A percentile compares a stretch with the other conserved stretches of the same genome.
Conservation (phyloP, 1,284 basidiomycete genomes). For the Gymnopus androsaceus region DNA sequence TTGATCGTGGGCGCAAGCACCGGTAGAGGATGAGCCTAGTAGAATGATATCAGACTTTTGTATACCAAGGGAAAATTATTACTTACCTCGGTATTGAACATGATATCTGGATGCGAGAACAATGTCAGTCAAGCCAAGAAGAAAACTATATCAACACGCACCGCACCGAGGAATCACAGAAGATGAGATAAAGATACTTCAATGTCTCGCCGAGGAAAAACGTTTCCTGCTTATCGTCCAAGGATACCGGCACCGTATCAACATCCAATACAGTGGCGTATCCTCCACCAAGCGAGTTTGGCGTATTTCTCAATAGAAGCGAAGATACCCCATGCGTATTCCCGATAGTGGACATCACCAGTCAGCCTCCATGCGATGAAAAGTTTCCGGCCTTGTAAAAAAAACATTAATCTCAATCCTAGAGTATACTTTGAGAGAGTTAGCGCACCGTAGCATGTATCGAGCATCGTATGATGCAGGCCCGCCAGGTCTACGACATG, state of each 20-base stretch:
- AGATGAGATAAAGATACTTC: constrained; percentile 30
- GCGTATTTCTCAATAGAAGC: constrained; percentile 73
- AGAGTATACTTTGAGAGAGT: too few relatives aligned
- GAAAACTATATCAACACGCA: not conserved
- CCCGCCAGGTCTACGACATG: constrained; percentile 14
- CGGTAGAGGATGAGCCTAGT: constrained; percentile 29
- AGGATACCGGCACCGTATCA: constrained; percentile 44
- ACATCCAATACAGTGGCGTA: constrained; percentile 76
- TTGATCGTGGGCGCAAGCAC: constrained; percentile 25
- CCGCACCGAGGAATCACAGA: constrained; percentile 23
- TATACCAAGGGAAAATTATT: not conserved
- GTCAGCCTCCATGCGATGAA: constrained; percentile 72
- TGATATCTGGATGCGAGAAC: constrained; percentile 16
- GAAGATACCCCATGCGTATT: constrained; percentile 80
- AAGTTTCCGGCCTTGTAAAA: constrained; percentile 67
- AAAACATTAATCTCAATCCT: too few relatives aligned
- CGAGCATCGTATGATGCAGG: constrained; percentile 62
- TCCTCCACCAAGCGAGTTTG: constrained; percentile 58
- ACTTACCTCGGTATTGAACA: constrained; percentile 31
- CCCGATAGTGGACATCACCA: constrained; percentile 65
- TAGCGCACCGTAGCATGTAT: constrained; percentile 61
- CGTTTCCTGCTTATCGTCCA: constrained; percentile 78
- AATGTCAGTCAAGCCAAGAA: not conserved
- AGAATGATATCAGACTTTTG: not conserved
- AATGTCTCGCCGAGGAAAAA: constrained; percentile 48